Evolutionary conservation across 129 eudicot genomes (phyloP).

Genomic region (Flaveria sonorensis): DNA sequence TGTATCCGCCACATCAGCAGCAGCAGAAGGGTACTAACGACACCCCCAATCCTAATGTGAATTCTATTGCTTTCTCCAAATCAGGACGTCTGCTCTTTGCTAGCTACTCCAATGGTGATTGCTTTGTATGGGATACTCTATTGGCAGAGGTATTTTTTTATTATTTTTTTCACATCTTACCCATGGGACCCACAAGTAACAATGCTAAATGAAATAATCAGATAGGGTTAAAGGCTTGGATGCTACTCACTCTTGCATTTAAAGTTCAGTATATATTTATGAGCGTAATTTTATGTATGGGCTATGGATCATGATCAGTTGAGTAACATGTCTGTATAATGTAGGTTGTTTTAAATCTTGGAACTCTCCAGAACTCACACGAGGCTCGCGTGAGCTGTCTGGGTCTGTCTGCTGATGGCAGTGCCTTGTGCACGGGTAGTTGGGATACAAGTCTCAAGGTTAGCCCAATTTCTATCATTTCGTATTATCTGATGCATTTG

Average conservation of each 20-base stretch:
- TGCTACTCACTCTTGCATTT: background rate
- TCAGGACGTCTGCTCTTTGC: slow-evolving; percentile 92
- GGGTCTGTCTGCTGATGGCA: slow-evolving; percentile 98
- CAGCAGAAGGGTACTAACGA: slow-evolving; percentile 43
- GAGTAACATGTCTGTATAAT: background rate
- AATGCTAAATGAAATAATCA: background rate
- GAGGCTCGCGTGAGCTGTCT: slow-evolving; percentile 83
- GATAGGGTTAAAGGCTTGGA: background rate
- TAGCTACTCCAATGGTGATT: slow-evolving; percentile 83
- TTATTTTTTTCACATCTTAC: background rate
- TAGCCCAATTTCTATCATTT: slow-evolving; percentile 29
- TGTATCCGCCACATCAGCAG: slow-evolving; percentile 51
- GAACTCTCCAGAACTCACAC: slow-evolving; percentile 88
- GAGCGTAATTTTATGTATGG: background rate
- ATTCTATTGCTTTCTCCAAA: slow-evolving; percentile 79
- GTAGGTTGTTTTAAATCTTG: slow-evolving; percentile 85
- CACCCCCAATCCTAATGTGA: slow-evolving; percentile 53
- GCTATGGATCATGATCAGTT: background rate
- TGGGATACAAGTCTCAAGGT: slow-evolving; percentile 96
- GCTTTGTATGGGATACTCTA: slow-evolving; percentile 94
- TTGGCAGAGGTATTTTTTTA: slow-evolving; percentile 66
- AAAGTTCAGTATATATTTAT: background rate
- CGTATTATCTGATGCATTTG: slow-evolving; percentile 2
- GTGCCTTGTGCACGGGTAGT: slow-evolving; percentile 99
- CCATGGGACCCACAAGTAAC: slow-evolving; percentile 4